These are phyloP conservation scores for Castanea mollissima DNA, from an alignment of 306 rosid species.

Conservation along the genomic window DNA sequence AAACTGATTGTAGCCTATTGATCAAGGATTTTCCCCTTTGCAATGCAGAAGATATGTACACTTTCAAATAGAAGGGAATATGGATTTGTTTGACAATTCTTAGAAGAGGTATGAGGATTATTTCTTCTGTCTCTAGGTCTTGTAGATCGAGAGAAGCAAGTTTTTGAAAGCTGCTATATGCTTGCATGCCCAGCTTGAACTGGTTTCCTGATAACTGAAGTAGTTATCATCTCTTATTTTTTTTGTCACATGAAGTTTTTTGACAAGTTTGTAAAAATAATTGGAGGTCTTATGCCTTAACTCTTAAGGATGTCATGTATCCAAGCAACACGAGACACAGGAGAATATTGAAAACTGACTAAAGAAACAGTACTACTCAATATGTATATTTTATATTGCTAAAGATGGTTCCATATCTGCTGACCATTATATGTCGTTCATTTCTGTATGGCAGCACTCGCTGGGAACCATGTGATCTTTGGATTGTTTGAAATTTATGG, in stretches of 20 bases:
- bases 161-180: neutral
- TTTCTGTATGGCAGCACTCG: slow-evolving; percentile 53
- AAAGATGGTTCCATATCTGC: neutral
- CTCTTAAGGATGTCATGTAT: neutral
- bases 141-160: too few relatives aligned
- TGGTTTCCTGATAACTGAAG: too few relatives aligned
- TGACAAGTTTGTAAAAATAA: too few relatives aligned
- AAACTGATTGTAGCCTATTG: slow-evolving; percentile 81
- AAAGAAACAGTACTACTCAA: neutral
- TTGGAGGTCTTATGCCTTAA: too few relatives aligned
- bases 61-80: slow-evolving; percentile 85
- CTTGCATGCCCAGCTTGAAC: too few relatives aligned
- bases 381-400: slow-evolving; percentile 5
- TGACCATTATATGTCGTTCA: slow-evolving; percentile 10
- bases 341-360: slow-evolving; percentile 2
- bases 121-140: neutral
- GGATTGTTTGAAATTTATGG: slow-evolving; percentile 92
- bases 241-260: too few relatives aligned
- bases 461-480: slow-evolving; percentile 87
- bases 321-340: neutral
- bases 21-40: slow-evolving; percentile 74
- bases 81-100: slow-evolving; percentile 81
- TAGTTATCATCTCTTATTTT: too few relatives aligned
- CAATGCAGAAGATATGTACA: slow-evolving; percentile 66
- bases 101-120: slow-evolving; percentile 54